Evolutionary conservation across 2,329 filamentous ascomycete species (phyloP).

Genomic region (Colletotrichum sp.): DNA sequence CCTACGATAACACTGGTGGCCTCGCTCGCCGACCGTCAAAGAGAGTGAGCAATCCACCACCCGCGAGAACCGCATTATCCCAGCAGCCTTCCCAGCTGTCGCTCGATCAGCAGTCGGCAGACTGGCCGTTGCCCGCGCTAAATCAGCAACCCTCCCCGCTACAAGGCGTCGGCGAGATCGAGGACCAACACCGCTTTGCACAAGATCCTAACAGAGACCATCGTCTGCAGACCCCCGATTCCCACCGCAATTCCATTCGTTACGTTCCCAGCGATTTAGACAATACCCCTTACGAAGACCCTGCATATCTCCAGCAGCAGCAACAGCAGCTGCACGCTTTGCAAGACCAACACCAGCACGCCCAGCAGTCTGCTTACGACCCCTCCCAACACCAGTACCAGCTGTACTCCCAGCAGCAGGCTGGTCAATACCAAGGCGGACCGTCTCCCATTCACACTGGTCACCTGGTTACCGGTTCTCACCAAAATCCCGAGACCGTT

Average conservation of each 20-base stretch:
- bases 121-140: constrained; percentile 36
- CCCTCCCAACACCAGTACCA: constrained; percentile 38
- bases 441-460: constrained; percentile 39
- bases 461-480: constrained; percentile 37
- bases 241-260: constrained; percentile 49
- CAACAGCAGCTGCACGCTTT: constrained; percentile 31
- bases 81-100: constrained; percentile 39
- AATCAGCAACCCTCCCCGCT: constrained; percentile 48
- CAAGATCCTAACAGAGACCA: constrained; percentile 45
- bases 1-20: constrained; percentile 55
- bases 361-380: constrained; percentile 46
- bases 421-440: constrained; percentile 33
- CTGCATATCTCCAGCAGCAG: constrained; percentile 46
- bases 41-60: constrained; percentile 55
- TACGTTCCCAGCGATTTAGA: constrained; percentile 53
- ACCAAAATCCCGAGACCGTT: constrained; percentile 62
- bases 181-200: constrained; percentile 36
- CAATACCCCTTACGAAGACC: constrained; percentile 51
- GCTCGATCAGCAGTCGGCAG: constrained; percentile 35
- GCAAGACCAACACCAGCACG: constrained; percentile 38
- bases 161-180: constrained; percentile 47
- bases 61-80: constrained; percentile 47
- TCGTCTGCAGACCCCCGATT: constrained; percentile 44
- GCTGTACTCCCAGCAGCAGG: constrained; percentile 29
- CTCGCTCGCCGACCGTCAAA: constrained; percentile 63